A percentile compares a stretch with the other conserved stretches of the same genome.
These are phyloP conservation scores for Wallacemonas sp. DNA, from an alignment of 208 protist genomes.

Conservation along the genomic window DNA sequence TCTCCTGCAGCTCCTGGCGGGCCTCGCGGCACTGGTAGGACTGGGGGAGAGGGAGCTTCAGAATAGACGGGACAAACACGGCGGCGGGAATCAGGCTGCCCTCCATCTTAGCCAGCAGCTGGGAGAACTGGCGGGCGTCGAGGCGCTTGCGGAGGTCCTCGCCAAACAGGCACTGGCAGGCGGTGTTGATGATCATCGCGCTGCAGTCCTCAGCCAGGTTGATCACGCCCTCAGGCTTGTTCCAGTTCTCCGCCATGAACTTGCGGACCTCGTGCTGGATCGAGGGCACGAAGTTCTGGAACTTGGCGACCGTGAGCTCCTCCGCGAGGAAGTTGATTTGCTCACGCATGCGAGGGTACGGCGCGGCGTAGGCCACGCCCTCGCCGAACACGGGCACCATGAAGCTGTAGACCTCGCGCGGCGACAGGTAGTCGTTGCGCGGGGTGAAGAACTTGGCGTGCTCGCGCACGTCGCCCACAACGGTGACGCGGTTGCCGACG, in stretches of 20 bases:
- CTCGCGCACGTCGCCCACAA: conserved; percentile 73
- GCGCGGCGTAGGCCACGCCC: conserved; percentile 81
- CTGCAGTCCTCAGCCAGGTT: conserved; percentile 87
- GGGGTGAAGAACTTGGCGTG: conserved; percentile 83
- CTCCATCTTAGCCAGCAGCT: conserved; percentile 87
- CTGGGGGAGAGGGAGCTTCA: conserved; percentile 79
- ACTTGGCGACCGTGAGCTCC: conserved; percentile 84
- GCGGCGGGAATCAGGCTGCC: conserved; percentile 78
- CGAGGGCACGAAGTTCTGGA: conserved; percentile 84
- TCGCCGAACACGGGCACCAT: conserved; percentile 88
- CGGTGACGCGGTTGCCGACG: conserved; percentile 73
- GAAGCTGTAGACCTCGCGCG: conserved; percentile 85
- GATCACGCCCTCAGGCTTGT: conserved; percentile 74
- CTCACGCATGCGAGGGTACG: conserved; percentile 83
- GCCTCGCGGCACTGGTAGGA: conserved; percentile 81
- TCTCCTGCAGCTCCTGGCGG: conserved; percentile 77
- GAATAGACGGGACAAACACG: conserved; percentile 80
- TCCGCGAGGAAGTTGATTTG: conserved; percentile 87
- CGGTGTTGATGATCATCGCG: conserved; percentile 94
- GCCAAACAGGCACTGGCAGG: conserved; percentile 90
- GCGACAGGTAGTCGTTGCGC: conserved; percentile 82
- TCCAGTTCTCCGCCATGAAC: conserved; percentile 79
- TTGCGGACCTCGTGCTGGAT: conserved; percentile 86
- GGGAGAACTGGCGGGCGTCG: conserved; percentile 69
- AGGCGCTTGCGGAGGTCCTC: conserved; percentile 88